phyloP scores from a whole-genome alignment of 1,284 basidiomycete species.

The Trichosporon faecale region DNA sequence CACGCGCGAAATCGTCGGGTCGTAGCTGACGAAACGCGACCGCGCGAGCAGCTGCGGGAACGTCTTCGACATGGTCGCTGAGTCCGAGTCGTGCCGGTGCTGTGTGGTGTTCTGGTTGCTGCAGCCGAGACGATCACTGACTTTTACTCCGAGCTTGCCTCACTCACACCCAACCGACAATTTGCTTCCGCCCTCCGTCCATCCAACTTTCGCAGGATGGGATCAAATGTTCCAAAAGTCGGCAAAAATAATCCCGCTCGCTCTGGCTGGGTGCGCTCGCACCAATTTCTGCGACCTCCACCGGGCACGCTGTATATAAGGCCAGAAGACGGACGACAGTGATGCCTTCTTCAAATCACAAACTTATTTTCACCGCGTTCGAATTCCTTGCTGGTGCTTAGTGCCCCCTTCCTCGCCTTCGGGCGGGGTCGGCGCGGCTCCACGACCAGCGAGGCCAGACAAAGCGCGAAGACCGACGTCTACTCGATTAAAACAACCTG shows the following conservation, averaged over 20 bases:
- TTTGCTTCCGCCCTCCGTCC: not conserved
- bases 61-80: constrained; percentile 32
- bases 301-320: constrained; percentile 11
- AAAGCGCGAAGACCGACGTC: constrained; percentile 37
- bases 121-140: not conserved
- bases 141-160: not conserved
- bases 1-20: constrained; percentile 49
- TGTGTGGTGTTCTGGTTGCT: not conserved
- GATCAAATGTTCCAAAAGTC: constrained; percentile 14
- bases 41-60: constrained; percentile 47
- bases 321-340: not conserved
- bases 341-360: constrained; percentile 26
- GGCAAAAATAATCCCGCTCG: constrained; percentile 11
- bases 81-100: not conserved
- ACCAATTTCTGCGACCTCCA: not conserved
- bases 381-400: constrained; percentile 33
- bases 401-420: constrained; percentile 24
- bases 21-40: constrained; percentile 46
- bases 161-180: not conserved
- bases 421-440: constrained; percentile 17
- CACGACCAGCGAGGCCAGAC: constrained; percentile 38
- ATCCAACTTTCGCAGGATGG: not conserved
- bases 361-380: constrained; percentile 26
- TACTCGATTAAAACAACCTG: constrained; percentile 45
- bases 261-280: not conserved